Percentiles rank a stretch among this genome's conserved stretches.
phyloP scores from a whole-genome alignment of 805 yeast species.

The Lipomyces yamadae region DNA sequence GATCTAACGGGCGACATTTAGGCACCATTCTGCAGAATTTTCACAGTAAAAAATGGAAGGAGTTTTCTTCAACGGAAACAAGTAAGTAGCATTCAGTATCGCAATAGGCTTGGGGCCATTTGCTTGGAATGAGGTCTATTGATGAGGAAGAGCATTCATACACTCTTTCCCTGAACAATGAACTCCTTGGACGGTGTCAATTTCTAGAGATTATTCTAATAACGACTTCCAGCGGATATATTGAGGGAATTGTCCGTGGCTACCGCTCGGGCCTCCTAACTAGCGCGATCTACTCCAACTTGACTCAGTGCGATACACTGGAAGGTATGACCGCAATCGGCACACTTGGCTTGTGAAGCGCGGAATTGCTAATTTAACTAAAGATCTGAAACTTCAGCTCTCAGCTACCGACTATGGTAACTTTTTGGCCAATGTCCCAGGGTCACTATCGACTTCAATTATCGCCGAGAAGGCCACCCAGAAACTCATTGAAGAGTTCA shows the following conservation, averaged over 20 bases:
- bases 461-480: constrained; percentile 78
- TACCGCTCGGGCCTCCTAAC: constrained; percentile 82
- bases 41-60: constrained; percentile 73
- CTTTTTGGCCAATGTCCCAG: constrained; percentile 79
- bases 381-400: constrained; percentile 86
- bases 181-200: neutral
- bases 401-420: constrained; percentile 96
- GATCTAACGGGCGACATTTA: neutral
- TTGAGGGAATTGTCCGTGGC: constrained; percentile 95
- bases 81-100: constrained; percentile 42
- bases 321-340: constrained; percentile 52
- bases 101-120: neutral
- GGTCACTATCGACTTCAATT: constrained; percentile 82
- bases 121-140: neutral
- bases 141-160: neutral
- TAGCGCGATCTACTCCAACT: constrained; percentile 80
- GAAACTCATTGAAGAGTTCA: constrained; percentile 80
- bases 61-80: constrained; percentile 83
- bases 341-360: neutral
- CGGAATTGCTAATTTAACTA: neutral
- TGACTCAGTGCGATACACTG: constrained; percentile 93
- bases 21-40: neutral
- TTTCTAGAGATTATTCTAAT: neutral
- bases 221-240: constrained; percentile 63
- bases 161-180: neutral